Evolutionary conservation across 2,329 filamentous ascomycete species (phyloP).

Genomic region (Sporothrix variecibatus): DNA sequence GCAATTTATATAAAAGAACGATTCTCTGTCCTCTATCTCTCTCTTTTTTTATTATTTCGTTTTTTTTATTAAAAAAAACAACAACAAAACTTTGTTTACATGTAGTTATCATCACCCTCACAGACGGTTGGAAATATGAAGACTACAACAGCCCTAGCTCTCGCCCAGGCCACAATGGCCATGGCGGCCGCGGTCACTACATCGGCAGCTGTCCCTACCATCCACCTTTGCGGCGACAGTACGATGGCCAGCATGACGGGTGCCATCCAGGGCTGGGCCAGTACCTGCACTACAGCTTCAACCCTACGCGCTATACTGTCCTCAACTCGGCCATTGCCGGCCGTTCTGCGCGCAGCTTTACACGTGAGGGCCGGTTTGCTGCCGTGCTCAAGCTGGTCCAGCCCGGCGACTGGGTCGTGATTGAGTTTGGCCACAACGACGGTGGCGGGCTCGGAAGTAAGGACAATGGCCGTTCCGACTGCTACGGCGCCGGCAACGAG

Average conservation of each 20-base stretch:
- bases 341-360: slow-evolving; percentile 66
- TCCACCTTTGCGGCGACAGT: slow-evolving; percentile 58
- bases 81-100: background rate
- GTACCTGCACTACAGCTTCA: slow-evolving; percentile 50
- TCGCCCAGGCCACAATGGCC: background rate
- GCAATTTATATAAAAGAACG: background rate
- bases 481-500: slow-evolving; percentile 53
- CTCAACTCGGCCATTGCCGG: slow-evolving; percentile 71
- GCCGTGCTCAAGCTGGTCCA: slow-evolving; percentile 53
- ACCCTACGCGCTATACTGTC: slow-evolving; percentile 49
- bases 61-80: too few relatives aligned
- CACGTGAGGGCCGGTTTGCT: slow-evolving; percentile 64
- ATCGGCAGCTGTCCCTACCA: slow-evolving; percentile 34
- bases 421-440: slow-evolving; percentile 73
- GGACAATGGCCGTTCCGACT: slow-evolving; percentile 64
- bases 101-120: background rate
- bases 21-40: background rate
- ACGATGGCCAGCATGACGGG: slow-evolving; percentile 53
- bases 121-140: background rate
- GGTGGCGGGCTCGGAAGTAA: slow-evolving; percentile 53
- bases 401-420: slow-evolving; percentile 63
- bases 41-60: too few relatives aligned
- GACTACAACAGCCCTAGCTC: background rate
- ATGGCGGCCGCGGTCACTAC: slow-evolving; percentile 3
- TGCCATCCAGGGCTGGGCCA: slow-evolving; percentile 51